phyloP scores from a whole-genome alignment of 2,329 filamentous ascomycete genomes.

The Cordyceps tenuipes region DNA sequence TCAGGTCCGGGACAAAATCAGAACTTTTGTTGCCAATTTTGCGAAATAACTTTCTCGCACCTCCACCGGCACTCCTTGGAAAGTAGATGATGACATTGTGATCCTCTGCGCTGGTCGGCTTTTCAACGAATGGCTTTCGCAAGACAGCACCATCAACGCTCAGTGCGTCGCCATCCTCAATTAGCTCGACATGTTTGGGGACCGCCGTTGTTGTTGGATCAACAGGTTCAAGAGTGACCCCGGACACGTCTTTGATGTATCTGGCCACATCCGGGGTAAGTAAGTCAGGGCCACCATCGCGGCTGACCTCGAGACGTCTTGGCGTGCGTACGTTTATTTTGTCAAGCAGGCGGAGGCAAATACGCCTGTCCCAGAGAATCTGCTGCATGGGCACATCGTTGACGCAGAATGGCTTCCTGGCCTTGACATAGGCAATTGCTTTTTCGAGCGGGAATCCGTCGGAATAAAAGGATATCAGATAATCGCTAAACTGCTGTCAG shows the following conservation, averaged over 20 bases:
- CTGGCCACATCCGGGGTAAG: conserved; percentile 72
- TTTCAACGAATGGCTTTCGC: conserved; percentile 94
- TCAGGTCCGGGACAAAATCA: conserved; percentile 75
- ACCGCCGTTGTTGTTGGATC: conserved; percentile 54
- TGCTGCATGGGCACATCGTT: conserved; percentile 98
- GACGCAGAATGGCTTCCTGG: conserved; percentile 92
- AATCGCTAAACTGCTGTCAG: conserved; percentile 52
- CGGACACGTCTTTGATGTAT: conserved; percentile 72
- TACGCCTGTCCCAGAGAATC: conserved; percentile 86
- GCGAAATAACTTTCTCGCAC: conserved; percentile 83
- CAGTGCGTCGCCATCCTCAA: conserved; percentile 84
- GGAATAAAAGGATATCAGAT: conserved; percentile 95
- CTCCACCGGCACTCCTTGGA: conserved; percentile 75
- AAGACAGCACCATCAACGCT: conserved; percentile 76
- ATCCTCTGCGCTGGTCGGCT: conserved; percentile 95
- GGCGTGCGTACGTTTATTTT: conserved; percentile 85
- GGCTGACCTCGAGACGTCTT: conserved; percentile 78
- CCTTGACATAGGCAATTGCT: conserved; percentile 87
- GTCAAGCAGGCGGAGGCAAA: conserved; percentile 83
- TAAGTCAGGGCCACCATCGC: conserved; percentile 79
- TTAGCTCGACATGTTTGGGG: conserved; percentile 68
- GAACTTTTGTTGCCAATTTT: conserved; percentile 99
- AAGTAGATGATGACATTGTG: conserved; percentile 99
- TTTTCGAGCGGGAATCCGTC: conserved; percentile 96
- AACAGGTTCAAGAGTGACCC: conserved; percentile 63